Base-by-base conservation (phyloP, 495 filamentous ascomycete genomes). In the Penicillium arizonense region DNA sequence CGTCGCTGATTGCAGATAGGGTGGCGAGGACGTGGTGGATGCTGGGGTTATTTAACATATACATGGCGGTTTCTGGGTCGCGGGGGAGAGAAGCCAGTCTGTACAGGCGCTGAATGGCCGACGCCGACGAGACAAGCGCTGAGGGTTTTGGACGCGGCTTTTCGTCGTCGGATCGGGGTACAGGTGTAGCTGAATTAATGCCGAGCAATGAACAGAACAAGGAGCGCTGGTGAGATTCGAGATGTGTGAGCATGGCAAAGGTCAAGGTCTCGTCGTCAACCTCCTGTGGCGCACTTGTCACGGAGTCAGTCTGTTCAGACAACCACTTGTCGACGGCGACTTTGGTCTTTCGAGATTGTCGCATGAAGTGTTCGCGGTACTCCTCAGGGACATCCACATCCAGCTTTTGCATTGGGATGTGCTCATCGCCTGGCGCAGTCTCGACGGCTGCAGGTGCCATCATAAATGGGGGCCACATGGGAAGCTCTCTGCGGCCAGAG, bases 351-450 rank as follows among this genome's bases (percentile, higher is more conserved):
- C 88, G 87, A 3, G 86, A 89, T 61, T 97, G 91, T 6, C 87
- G 84, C 26, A 94, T 80, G 63, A 92, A 97, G 64, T 96, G 90
- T 3, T 90, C 89, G 26, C 88, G 82, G 55, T 88, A 96, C 62
- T 97, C 87, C 50, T 96, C 90, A 4, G 90, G 91, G 7, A 97
- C 87, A 63, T 97, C 91, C 20, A 91, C 86, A 63, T 97, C 92
- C 43, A 97, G 79, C 62, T 90, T 90, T 53, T 87, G 84, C 70
- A 93, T 85, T 12, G 91, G 91, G 37, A 77, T 63, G 34, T 77
- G 72, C 41, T 77, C 76, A 36, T 76, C 71, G 23, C 63, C 64
- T 4, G 76, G 70, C 34, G 82, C 77, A 9, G 90, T 71, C 14
- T 82, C 82, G 12, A 67, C 56, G 3, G 73, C 60, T 1, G 75